These are phyloP conservation scores for Crucibulum laeve DNA, from an alignment of 768 basidiomycete species.

Conservation along the genomic window DNA sequence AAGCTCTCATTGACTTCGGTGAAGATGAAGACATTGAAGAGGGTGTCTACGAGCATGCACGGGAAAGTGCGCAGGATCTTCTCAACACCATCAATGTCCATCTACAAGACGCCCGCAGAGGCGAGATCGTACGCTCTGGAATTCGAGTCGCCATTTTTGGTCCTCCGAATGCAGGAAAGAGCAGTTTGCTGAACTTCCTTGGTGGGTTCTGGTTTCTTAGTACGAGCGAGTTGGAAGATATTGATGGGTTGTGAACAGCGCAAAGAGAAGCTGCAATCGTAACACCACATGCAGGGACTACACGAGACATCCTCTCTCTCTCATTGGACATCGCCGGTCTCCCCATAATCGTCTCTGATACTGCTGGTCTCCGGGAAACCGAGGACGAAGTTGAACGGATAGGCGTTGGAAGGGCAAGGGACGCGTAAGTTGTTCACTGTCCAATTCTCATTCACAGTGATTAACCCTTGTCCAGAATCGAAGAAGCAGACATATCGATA, in stretches of 20 bases:
- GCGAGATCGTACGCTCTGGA: conserved; percentile 81
- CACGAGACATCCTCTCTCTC: conserved; percentile 81
- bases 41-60: conserved; percentile 68
- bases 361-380: conserved; percentile 75
- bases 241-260: too few species aligned
- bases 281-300: conserved; percentile 84
- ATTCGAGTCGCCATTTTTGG: conserved; percentile 86
- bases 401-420: conserved; percentile 70
- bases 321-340: conserved; percentile 87
- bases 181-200: conserved; percentile 80
- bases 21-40: conserved; percentile 89
- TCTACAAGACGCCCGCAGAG: conserved; percentile 67
- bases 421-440: conserved; percentile 44
- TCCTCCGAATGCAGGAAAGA: conserved; percentile 94
- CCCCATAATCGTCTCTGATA: conserved; percentile 79
- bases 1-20: conserved; percentile 91
- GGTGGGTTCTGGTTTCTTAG: conserved; percentile 36
- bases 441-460: background rate
- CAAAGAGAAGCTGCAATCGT: conserved; percentile 89
- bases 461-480: conserved; percentile 40
- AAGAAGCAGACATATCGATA: conserved; percentile 65
- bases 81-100: conserved; percentile 48
- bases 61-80: conserved; percentile 42
- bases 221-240: too few species aligned
- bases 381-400: conserved; percentile 74